These are phyloP conservation scores for Pseudogymnoascus sp. DNA, from an alignment of 2,329 filamentous ascomycete species.

Conservation along the genomic window DNA sequence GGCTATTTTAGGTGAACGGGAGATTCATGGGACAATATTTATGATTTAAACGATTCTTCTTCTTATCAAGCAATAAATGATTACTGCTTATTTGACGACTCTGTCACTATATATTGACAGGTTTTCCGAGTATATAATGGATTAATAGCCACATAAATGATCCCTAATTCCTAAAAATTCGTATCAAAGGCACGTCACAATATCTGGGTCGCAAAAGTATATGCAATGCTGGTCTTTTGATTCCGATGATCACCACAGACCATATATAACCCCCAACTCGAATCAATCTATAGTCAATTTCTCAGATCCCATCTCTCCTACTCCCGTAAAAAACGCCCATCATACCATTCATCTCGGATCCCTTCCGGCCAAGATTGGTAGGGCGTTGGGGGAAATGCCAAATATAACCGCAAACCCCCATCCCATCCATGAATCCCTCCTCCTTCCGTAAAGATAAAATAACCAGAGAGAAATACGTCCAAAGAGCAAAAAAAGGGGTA, in stretches of 20 bases:
- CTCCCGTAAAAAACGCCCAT: slow-evolving; percentile 1
- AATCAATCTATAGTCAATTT: slow-evolving; percentile 8
- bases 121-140: background rate
- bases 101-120: background rate
- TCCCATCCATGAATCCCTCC: background rate
- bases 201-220: background rate
- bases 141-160: background rate
- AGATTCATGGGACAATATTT: background rate
- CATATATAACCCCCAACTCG: background rate
- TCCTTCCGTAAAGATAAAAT: background rate
- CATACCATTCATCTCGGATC: background rate
- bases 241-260: background rate
- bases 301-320: background rate
- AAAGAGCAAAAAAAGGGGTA: slow-evolving; percentile 2
- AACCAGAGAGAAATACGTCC: background rate
- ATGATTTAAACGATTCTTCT: background rate
- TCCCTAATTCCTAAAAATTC: background rate
- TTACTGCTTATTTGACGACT: background rate
- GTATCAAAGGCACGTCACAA: background rate
- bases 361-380: background rate
- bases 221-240: background rate
- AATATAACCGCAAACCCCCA: background rate
- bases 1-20: background rate
- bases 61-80: background rate
- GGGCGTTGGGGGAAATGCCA: background rate